These are phyloP conservation scores for Fusarium ambrosium DNA, from an alignment of 2,329 filamentous ascomycete species.

Conservation along the genomic window DNA sequence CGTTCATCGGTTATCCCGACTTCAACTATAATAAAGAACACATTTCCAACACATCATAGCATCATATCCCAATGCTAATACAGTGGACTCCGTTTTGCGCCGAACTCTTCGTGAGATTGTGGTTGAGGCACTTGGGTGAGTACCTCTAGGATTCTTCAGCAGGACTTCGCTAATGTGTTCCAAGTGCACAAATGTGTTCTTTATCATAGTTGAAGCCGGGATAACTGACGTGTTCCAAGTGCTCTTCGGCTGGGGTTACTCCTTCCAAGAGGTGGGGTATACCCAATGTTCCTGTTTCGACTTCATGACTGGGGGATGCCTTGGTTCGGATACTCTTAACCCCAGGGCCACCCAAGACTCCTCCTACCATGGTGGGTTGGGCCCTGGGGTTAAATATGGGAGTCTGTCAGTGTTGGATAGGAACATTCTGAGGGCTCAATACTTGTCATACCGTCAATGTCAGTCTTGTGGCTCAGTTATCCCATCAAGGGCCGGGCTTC, in stretches of 20 bases:
- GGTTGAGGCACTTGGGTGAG: background rate
- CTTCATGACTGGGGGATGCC: slow-evolving; percentile 52
- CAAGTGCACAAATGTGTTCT: background rate
- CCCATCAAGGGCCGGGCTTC: background rate
- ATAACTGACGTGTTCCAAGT: background rate
- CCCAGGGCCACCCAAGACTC: background rate
- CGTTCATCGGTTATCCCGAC: no score
- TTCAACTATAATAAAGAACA: no score
- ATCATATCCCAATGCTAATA: no score
- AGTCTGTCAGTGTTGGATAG: background rate
- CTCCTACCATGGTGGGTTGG: accelerated
- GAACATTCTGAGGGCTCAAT: background rate
- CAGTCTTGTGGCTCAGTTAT: background rate
- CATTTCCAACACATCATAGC: no score
- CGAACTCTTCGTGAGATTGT: background rate
- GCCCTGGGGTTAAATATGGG: background rate
- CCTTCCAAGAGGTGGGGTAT: slow-evolving; percentile 62
- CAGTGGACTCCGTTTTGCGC: background rate
- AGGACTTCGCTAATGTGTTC: background rate
- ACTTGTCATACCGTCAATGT: background rate
- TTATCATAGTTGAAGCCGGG: no score
- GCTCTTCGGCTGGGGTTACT: slow-evolving; percentile 60
- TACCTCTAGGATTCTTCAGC: background rate
- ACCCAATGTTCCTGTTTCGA: slow-evolving; percentile 59
- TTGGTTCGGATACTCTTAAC: background rate